A percentile compares a stretch with the other conserved stretches of the same genome.
These are phyloP conservation scores for Mycena epipterygia DNA, from an alignment of 768 basidiomycete genomes.

Conservation along the genomic window DNA sequence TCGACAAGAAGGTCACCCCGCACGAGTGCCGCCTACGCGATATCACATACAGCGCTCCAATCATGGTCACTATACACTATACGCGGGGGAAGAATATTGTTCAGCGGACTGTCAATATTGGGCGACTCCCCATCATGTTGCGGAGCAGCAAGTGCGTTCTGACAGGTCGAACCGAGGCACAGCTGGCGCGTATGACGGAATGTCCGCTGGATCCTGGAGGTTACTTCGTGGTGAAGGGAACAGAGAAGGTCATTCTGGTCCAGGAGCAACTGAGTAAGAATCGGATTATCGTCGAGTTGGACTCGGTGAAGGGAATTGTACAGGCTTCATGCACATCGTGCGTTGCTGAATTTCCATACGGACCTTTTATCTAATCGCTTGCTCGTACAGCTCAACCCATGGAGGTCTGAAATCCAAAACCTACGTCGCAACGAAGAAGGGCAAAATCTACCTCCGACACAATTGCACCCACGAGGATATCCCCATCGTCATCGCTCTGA, in stretches of 20 bases:
- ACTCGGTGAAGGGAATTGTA: constrained; percentile 88
- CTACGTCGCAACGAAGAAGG: constrained; percentile 95
- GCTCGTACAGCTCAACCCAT: constrained; percentile 73
- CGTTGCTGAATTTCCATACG: constrained; percentile 47
- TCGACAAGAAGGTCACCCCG: constrained; percentile 90
- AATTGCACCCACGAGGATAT: constrained; percentile 98
- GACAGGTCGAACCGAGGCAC: constrained; percentile 78
- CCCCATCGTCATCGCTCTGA: constrained; percentile 95
- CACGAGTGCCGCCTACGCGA: constrained; percentile 98
- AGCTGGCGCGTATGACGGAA: constrained; percentile 95
- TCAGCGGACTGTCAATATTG: constrained; percentile 89
- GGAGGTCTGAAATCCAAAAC: constrained; percentile 96
- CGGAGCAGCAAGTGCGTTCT: constrained; percentile 95
- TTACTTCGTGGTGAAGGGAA: constrained; percentile 99
- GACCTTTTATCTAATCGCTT: constrained; percentile 27
- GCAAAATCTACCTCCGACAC: constrained; percentile 95
- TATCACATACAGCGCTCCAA: constrained; percentile 93
- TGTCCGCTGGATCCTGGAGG: constrained; percentile 99
- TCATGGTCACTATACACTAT: constrained; percentile 95
- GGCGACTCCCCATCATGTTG: constrained; percentile 95
- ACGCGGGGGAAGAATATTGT: constrained; percentile 93
- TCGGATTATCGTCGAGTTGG: constrained; percentile 97
- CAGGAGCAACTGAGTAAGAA: constrained; percentile 99
- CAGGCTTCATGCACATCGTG: constrained; percentile 98
- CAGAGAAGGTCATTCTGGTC: constrained; percentile 98